These are phyloP conservation scores for Populus alba DNA, from an alignment of 345 rosid species.

Conservation along the genomic window DNA sequence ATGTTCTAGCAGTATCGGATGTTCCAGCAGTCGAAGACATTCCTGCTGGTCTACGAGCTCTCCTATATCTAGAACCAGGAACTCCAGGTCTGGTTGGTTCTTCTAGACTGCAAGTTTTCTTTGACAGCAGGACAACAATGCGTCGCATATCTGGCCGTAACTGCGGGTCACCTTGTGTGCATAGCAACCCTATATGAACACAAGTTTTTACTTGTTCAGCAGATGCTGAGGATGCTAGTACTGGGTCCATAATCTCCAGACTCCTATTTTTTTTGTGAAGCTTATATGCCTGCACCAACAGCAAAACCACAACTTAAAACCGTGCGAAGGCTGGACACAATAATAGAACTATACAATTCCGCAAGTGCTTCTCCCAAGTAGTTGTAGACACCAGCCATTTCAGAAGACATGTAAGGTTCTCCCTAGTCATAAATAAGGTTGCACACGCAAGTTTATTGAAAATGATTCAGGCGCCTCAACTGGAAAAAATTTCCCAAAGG, in stretches of 20 bases:
- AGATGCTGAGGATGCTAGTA: conserved; percentile 47
- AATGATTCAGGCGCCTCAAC: not conserved
- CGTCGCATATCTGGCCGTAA: conserved; percentile 65
- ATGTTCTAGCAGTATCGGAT: conserved; percentile 28
- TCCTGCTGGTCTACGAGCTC: conserved; percentile 48
- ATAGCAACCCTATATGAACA: conserved; percentile 74
- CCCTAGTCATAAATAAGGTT: too few relatives aligned
- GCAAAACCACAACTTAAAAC: not conserved
- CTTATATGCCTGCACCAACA: conserved; percentile 61
- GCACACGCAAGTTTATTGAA: not conserved
- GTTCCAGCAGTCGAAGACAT: conserved; percentile 39
- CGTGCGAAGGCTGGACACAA: not conserved
- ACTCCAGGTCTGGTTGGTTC: conserved; percentile 71
- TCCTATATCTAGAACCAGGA: conserved; percentile 61
- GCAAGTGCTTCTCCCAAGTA: not conserved
- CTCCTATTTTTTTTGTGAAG: conserved; percentile 62
- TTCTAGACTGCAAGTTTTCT: conserved; percentile 46
- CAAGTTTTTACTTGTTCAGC: conserved; percentile 59
- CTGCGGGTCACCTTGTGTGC: conserved; percentile 79
- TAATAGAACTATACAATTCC: not conserved
- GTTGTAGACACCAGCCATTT: not conserved
- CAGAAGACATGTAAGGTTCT: not conserved
- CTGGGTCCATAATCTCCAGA: conserved; percentile 65
- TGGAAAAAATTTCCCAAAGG: not conserved
- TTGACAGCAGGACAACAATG: conserved; percentile 63